Base-by-base conservation (phyloP, 1,284 basidiomycete species). In the Rhodotorula sp. region DNA sequence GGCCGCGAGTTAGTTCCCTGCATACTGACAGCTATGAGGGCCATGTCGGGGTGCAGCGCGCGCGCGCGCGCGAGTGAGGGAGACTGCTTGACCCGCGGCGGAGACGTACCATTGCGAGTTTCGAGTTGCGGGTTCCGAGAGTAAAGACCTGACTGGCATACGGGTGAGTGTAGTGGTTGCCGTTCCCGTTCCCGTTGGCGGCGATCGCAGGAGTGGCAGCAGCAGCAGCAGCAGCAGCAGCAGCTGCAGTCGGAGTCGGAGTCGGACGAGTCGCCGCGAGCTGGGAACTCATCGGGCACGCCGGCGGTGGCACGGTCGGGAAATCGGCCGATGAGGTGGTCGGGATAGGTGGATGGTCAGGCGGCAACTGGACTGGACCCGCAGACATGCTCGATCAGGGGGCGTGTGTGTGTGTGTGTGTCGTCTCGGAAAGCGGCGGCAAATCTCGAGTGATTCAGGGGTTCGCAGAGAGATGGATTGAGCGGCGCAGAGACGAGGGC, bases 71-170 rank as follows among this genome's bases (percentile, higher is more conserved):
- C n/a, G 24, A 29, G 51, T 7, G n/a, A 53, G 51, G 29, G 51
- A 53, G 51, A 26, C 51, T 48, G 6, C 46, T 53, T 4, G 33
- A 37, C 20, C 15, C 26, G 26, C n/a, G 26, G 53, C 29, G 44
- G 10, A 0, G 12, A 33, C 51, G 26, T 44, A 71, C 85, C 79
- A 91, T 86, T 6, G 94, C 93, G 24, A 97, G 87, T 77, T 91
- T 87, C 5, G 91, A 94, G 64, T 86, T 86, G 61, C 94, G 86
- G 17, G 94, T 95, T 65, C 93, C 94, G 60, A 96, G 84, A 17
- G 85, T 86, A 77, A 82, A 81, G 17, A 68, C 46, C 24, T 64
- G 33, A 2, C 68, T 68, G 0, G 59, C 63, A 53, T 63, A 66
- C 2, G 60, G 56, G 37, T 46, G 62, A 15, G n/a, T 26, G 6